A percentile compares a stretch with the other conserved stretches of the same genome.
phyloP scores from a whole-genome alignment of 1,284 basidiomycete genomes.

The Trametes polyzona region DNA sequence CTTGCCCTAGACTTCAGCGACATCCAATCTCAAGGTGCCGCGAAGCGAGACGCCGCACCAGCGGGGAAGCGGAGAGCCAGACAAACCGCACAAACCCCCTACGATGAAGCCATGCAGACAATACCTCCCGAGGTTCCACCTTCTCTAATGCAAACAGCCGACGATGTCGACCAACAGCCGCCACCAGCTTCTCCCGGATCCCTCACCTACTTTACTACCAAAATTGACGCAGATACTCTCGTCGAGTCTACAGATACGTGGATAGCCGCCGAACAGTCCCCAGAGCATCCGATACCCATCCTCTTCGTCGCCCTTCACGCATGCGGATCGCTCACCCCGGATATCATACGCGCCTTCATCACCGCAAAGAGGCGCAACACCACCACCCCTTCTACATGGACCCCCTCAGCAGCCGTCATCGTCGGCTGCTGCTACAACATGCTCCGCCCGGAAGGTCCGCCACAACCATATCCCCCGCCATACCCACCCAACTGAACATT shows the following conservation, averaged over 20 bases:
- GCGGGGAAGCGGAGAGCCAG: not conserved
- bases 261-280: conserved; percentile 2
- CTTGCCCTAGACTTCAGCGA: conserved; percentile 55
- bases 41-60: conserved; percentile 33
- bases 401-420: conserved; percentile 43
- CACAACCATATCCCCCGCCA: not conserved
- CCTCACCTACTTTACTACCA: conserved; percentile 18
- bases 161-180: too few species aligned
- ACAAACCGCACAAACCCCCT: too few species aligned
- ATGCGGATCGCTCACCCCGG: conserved; percentile 51
- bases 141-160: too few species aligned
- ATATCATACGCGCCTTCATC: conserved; percentile 46
- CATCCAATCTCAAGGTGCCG: conserved; percentile 49
- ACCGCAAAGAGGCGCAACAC: conserved; percentile 18
- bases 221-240: conserved; percentile 25
- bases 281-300: conserved; percentile 49
- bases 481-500: not conserved
- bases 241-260: not conserved
- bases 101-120: too few species aligned
- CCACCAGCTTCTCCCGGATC: conserved; percentile 3
- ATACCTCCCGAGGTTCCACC: too few species aligned
- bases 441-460: conserved; percentile 43
- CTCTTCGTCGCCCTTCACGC: conserved; percentile 69
- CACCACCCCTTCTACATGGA: conserved; percentile 35
- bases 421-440: conserved; percentile 61